Conservation (phyloP, 768 basidiomycete species). For the Lyophyllum decastes region DNA sequence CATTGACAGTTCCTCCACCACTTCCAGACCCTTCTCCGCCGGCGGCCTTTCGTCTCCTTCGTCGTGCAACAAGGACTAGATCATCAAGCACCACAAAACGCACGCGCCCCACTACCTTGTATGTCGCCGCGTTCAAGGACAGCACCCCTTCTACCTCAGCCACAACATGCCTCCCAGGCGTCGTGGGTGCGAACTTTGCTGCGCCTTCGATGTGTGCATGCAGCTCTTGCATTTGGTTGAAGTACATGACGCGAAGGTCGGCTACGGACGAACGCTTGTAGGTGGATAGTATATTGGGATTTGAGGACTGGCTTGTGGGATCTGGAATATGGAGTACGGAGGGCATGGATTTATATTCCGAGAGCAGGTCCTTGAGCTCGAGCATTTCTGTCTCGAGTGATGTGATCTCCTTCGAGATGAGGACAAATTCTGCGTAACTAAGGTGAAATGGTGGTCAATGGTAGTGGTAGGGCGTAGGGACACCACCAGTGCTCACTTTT, state of each 20-base stretch:
- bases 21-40: conserved; percentile 31
- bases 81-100: conserved; percentile 93
- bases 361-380: conserved; percentile 90
- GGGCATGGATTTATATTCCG: conserved; percentile 96
- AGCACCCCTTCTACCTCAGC: conserved; percentile 81
- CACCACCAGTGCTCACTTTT: conserved; percentile 58
- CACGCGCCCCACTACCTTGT: conserved; percentile 86
- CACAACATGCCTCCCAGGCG: conserved; percentile 89
- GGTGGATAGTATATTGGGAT: conserved; percentile 38
- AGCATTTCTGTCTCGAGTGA: conserved; percentile 97
- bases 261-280: conserved; percentile 88
- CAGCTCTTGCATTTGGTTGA: conserved; percentile 89
- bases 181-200: conserved; percentile 90
- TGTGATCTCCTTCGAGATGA: conserved; percentile 95
- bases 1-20: conserved; percentile 46
- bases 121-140: conserved; percentile 91
- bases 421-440: conserved; percentile 96
- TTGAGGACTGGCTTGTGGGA: conserved; percentile 59
- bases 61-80: conserved; percentile 82
- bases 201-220: conserved; percentile 93
- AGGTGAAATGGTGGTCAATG: background rate
- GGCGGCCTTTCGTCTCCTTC: conserved; percentile 63
- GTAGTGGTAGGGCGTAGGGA: background rate
- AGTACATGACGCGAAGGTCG: conserved; percentile 91
- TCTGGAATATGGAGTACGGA: conserved; percentile 90